phyloP scores from a whole-genome alignment of 805 yeast species.

The Lipomyces japonicus region DNA sequence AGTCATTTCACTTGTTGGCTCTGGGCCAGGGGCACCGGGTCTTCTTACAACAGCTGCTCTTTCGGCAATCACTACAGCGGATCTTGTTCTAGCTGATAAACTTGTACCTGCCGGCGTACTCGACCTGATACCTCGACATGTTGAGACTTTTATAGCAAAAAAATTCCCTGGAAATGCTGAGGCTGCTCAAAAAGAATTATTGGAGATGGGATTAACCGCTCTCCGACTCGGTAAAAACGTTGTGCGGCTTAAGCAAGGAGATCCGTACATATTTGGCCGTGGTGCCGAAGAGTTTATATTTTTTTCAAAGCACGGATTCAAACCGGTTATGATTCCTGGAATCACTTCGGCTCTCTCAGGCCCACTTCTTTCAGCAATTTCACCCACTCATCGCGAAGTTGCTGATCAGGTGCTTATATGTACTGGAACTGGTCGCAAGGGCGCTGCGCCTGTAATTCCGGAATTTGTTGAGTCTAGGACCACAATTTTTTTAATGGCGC shows the following conservation, averaged over 20 bases:
- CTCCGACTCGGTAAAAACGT: slow-evolving; percentile 66
- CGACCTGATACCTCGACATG: slow-evolving; percentile 70
- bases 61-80: slow-evolving; percentile 75
- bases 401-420: slow-evolving; percentile 90
- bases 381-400: slow-evolving; percentile 87
- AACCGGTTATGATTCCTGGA: slow-evolving; percentile 78
- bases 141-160: slow-evolving; percentile 78
- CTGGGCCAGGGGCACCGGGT: slow-evolving; percentile 89
- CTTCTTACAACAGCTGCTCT: slow-evolving; percentile 82
- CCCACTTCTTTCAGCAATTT: slow-evolving; percentile 74
- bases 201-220: slow-evolving; percentile 66
- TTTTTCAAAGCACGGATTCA: slow-evolving; percentile 63
- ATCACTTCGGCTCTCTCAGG: slow-evolving; percentile 86
- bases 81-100: slow-evolving; percentile 82
- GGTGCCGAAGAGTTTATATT: slow-evolving; percentile 88
- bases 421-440: slow-evolving; percentile 91
- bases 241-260: slow-evolving; percentile 91
- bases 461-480: slow-evolving; percentile 70
- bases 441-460: slow-evolving; percentile 75
- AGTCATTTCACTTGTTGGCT: slow-evolving; percentile 75
- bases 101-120: slow-evolving; percentile 85
- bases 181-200: slow-evolving; percentile 79
- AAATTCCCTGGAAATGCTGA: slow-evolving; percentile 98
- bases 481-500: slow-evolving; percentile 82
- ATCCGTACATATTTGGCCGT: slow-evolving; percentile 92